phyloP scores from a whole-genome alignment of 2,329 filamentous ascomycete genomes.

The Ascochyta koolunga region DNA sequence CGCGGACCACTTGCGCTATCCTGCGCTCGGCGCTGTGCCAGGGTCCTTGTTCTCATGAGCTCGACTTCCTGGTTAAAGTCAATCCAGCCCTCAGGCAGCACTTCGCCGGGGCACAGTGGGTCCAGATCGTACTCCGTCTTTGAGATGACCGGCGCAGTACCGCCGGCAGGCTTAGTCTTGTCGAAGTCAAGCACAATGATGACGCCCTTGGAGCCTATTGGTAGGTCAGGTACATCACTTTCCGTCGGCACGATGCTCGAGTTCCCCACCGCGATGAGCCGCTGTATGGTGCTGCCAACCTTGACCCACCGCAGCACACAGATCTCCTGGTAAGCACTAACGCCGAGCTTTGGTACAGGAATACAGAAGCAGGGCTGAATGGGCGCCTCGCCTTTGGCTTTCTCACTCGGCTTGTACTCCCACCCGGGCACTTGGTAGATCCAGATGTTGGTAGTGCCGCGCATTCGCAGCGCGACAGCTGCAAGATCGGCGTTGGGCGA shows the following conservation, averaged over 20 bases:
- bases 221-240: conserved; percentile 32
- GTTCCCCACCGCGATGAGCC: conserved; percentile 48
- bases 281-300: conserved; percentile 36
- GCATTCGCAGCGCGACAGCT: conserved; percentile 47
- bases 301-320: conserved; percentile 46
- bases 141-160: conserved; percentile 30
- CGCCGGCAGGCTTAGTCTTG: conserved; percentile 30
- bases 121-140: conserved; percentile 48
- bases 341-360: conserved; percentile 40
- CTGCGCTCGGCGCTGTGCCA: conserved; percentile 46
- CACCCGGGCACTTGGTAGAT: conserved; percentile 48
- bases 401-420: conserved; percentile 38
- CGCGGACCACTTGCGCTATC: conserved; percentile 30
- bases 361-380: conserved; percentile 48
- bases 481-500: conserved; percentile 47
- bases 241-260: conserved; percentile 33
- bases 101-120: conserved; percentile 45
- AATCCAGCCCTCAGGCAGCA: conserved; percentile 48
- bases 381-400: conserved; percentile 35
- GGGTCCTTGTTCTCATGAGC: conserved; percentile 46
- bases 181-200: conserved; percentile 49
- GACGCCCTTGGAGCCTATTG: conserved; percentile 45
- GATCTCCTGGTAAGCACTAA: conserved; percentile 45
- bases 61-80: conserved; percentile 51
- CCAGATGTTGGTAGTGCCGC: conserved; percentile 48